Base-by-base conservation (phyloP, 805 yeast genomes). In the Ogataea methanolica region DNA sequence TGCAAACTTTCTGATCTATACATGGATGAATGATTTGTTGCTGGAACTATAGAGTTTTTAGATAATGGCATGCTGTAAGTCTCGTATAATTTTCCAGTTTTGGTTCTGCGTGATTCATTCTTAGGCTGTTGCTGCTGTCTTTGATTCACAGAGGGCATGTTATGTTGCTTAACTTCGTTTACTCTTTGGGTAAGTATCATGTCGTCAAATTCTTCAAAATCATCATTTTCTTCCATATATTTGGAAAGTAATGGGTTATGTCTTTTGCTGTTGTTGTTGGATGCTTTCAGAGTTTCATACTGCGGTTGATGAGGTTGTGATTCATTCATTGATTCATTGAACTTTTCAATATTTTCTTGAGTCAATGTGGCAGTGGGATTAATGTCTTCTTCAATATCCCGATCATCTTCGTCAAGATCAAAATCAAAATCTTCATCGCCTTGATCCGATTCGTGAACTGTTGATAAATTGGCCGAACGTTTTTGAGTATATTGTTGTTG, bases 371-470 rank as follows among this genome's bases (percentile, higher is more conserved):
- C 56, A 44, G 48, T 36, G 16, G 39, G 39, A 29, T 22, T 23
- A 9, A 17, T 12, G 15, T 37, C 26, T 46, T 33, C 46, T 34
- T 52, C 53, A 15, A 42, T 45, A 16, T 23, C 29, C 11, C 11
- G 31, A 26, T 26, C 31, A 9, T 26, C 40, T 12, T 39, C 41
- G 23, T 39, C 41, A 39, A 22, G 15, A 33, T 33, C 33, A n/a
- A 6, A 16, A n/a, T 58, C 56, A 14, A 43, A 43, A 43, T 61
- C 66, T 31, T 56, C 53, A 2, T 60, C 66, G 42, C 61, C 66
- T 31, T 55, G 53, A 3, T 60, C 66, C 9, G 61, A 55, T 1
- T 64, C 59, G 6, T 61, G 45, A 33, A 52, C 54, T 2, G 47
- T 50, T 6, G 43, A 34, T 4, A 41, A 23, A 14, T 35, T 35